Percentiles rank a stretch among this genome's conserved stretches.
These are phyloP conservation scores for Bipolaris oryzae DNA, from an alignment of 2,329 filamentous ascomycete species.

Conservation along the genomic window DNA sequence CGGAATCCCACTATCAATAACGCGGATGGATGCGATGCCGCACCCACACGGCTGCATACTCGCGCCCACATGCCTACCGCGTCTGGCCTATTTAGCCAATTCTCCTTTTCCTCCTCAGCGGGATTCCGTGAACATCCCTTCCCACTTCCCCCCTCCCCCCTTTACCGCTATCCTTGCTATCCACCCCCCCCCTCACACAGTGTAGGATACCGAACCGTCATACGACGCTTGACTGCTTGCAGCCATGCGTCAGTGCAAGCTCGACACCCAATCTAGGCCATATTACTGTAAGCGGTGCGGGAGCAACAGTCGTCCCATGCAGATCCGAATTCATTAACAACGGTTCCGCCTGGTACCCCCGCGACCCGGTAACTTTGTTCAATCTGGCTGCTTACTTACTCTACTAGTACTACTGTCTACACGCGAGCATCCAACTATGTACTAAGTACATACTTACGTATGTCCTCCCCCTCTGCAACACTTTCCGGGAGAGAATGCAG, in stretches of 20 bases:
- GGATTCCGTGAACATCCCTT: background rate
- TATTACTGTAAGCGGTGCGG: slow-evolving; percentile 19
- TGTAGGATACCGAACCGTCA: slow-evolving; percentile 29
- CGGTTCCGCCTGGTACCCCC: slow-evolving; percentile 34
- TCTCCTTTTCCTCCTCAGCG: background rate
- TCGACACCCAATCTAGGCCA: slow-evolving; percentile 27
- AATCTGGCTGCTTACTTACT: slow-evolving; percentile 10
- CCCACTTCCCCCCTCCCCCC: background rate
- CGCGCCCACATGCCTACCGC: background rate
- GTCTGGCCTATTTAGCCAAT: slow-evolving; percentile 17
- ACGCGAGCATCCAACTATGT: background rate
- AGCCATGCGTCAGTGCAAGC: slow-evolving; percentile 24
- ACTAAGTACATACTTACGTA: background rate
- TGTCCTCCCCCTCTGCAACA: slow-evolving; percentile 19
- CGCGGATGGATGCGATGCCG: background rate
- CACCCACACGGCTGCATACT: slow-evolving; percentile 3
- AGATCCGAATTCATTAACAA: slow-evolving; percentile 32
- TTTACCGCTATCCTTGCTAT: slow-evolving; percentile 8
- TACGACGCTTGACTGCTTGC: slow-evolving; percentile 32
- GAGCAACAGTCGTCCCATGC: slow-evolving; percentile 12
- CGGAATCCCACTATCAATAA: slow-evolving; percentile 13
- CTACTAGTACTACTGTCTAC: too few species aligned
- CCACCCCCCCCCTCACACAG: slow-evolving; percentile 9
- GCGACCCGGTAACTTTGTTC: slow-evolving; percentile 24
- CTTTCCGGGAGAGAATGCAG: slow-evolving; percentile 32